Evolutionary conservation across 441 rosid species (phyloP), one percentile per base, ranked within the genome.

Genomic region (Capsella rubella): DNA sequence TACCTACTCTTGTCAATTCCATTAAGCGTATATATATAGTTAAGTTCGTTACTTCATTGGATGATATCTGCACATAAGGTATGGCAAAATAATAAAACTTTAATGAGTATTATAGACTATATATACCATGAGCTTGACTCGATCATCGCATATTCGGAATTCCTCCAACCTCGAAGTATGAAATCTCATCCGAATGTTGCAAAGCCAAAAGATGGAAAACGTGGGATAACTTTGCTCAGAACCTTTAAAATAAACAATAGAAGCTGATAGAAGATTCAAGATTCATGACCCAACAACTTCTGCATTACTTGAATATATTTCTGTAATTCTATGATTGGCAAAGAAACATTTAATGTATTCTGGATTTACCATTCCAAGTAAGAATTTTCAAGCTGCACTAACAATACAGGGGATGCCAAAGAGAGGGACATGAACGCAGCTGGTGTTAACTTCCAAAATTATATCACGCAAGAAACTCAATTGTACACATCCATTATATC

Each of bases 41-140:
- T 69, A 55, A 56, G 29, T 54, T 70, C 34, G 42, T 76, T 69
- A 54, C 71, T 70, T 76, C 80, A 11, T 70, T 70, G 47, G 72
- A 64, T 64, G 80, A 57, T 77, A 77, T 77, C 80, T 77, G 80
- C 80, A 77, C 76, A 71, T 43, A 51, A 71, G 72, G 68, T 63
- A 77, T 77, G 76, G 76, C 57, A 71, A 65, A 32, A 65, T 65
- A 42, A 71, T 77, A 42, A 31, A 71, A 64, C 42, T 57, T 50
- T 50, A 11, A 57, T 13, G 34, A 77, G 42, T 15, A 58, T 47
- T 14, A 46, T 39, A 49, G 42, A 71, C 67, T 70, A 64, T 61
- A 52, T 47, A 63, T 76, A 76, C 80, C 80, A 71, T 71, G 67
- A 16, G n/a, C 14, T 51, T 46, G 56, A 65, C 47, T 60, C 53